Evolutionary conservation across 495 filamentous ascomycete species (phyloP), one percentile per base, ranked within the genome.

Genomic region (Evansstolkia leycettana): DNA sequence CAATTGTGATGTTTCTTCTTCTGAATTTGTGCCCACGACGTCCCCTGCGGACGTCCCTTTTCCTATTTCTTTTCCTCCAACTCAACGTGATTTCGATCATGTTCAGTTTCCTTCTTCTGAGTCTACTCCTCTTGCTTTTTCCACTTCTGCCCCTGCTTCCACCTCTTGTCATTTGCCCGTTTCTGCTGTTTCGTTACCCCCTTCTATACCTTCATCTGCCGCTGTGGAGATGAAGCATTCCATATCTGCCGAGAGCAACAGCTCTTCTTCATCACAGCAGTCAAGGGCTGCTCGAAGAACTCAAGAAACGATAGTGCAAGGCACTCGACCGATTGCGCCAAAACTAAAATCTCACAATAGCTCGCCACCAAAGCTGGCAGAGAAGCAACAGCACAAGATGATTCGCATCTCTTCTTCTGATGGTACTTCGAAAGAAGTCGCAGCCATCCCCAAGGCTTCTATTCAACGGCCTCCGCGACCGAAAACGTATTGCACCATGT

Each of bases 381-480:
- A 55, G 29, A n/a, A n/a, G n/a, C n/a, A n/a, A n/a, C 51, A 45
- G 17, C 56, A 62, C 36, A 62, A 60, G 49, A 76, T 77, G 69
- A 46, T 69, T 39, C 69, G 70, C 32, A 58, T 73, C 43, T 60
- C 63, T 28, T 75, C 74, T 7, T 56, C 64, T 29, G 70, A 78
- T 45, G 75, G 72, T 12, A 71, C 70, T n/a, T 53, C 69, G 23
- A 73, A 75, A 51, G 60, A 69, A 39, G 64, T 76, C 28, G 67
- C 76, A 33, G 67, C 60, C 17, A 85, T 94, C 39, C 55, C 72
- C 38, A 83, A 84, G 58, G 55, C 72, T 33, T 72, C 79, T 3
- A 83, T 92, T 39, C 67, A 79, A 33, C 79, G 86, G 18, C 84
- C 83, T 17, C 71, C 71, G 32, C 83, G 84, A 27, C 74, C 73